Evolutionary conservation across 2,329 filamentous ascomycete genomes (phyloP).

Genomic region (Penicillium sp.): DNA sequence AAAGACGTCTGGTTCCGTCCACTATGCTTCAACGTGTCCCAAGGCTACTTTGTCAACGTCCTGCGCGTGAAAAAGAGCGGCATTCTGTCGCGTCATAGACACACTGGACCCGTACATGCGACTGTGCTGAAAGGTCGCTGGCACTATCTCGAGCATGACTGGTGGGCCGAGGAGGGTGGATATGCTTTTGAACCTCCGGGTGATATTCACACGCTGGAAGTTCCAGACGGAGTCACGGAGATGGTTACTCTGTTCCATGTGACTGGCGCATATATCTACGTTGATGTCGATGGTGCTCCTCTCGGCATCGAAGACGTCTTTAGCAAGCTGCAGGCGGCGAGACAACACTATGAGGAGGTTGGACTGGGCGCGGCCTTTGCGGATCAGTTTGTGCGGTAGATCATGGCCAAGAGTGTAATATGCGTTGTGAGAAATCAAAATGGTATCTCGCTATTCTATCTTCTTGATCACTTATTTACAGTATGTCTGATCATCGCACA

Average conservation of each 20-base stretch:
- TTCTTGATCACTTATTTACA: slow-evolving; percentile 5
- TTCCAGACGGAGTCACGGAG: not conserved
- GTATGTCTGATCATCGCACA: not conserved
- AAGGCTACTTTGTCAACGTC: not conserved
- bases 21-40: not conserved
- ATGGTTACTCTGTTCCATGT: not conserved
- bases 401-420: no score
- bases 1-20: not conserved
- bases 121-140: not conserved
- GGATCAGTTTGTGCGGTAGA: not conserved
- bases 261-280: not conserved
- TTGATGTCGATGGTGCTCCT: not conserved
- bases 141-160: not conserved
- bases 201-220: not conserved
- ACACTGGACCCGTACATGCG: not conserved
- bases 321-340: not conserved
- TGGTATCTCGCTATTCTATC: not conserved
- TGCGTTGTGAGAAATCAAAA: no score
- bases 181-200: not conserved
- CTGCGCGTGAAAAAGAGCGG: not conserved
- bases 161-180: not conserved
- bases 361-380: not conserved
- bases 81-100: not conserved
- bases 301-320: not conserved
- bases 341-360: not conserved